Base-by-base conservation (phyloP, 2,329 filamentous ascomycete genomes). In the Tolypocladium cylindrosporum region DNA sequence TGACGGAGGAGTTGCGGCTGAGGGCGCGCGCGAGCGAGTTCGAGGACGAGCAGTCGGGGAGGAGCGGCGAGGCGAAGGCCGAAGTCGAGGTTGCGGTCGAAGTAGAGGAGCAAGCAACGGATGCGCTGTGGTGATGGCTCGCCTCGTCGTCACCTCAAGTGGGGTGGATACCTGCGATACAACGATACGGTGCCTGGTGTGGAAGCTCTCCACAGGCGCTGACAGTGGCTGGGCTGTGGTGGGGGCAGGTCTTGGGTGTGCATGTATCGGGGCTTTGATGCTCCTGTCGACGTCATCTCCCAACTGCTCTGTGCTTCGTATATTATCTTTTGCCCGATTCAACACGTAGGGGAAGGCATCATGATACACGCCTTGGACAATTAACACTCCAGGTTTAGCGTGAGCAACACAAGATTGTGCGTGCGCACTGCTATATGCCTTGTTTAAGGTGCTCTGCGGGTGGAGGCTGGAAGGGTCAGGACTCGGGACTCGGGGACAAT, bases 1-100 rank as follows among this genome's bases (percentile, higher is more conserved):
- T 99, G 67, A 60, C 67, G 67, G 63, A 55, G 58, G 56, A 59
- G 58, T 55, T 61, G 65, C 63, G 65, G 63, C 64, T 61, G 59
- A 60, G 50, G 41, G 56, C 60, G 61, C 65, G 65, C 65, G 61
- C 61, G 48, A 37, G 48, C 19, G 5, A 37, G 48, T 37, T 21
- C 31, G 31, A 11, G 48, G 31, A 14, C 31, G 48, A 52, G 52
- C 27, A 16, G 39, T 31, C 16, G 39, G 39, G 27, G 52, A 34
- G 16, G 31, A 40, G 40, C 54, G 37, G 54, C 40, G 54, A 43
- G 54, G 54, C 39, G 48, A 40, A 56, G 56, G 37, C 31, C 50
- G 55, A 52, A 7, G 42, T n/a, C 50, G 34, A 34, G 14, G 54
- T 58, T 55, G 58, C 53, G 43, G 61, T 48, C 55, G 54, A 52